Percentiles rank a stretch among this genome's conserved stretches.
phyloP scores from a whole-genome alignment of 176 grass and related monocot genomes.

The Guadua angustifolia region DNA sequence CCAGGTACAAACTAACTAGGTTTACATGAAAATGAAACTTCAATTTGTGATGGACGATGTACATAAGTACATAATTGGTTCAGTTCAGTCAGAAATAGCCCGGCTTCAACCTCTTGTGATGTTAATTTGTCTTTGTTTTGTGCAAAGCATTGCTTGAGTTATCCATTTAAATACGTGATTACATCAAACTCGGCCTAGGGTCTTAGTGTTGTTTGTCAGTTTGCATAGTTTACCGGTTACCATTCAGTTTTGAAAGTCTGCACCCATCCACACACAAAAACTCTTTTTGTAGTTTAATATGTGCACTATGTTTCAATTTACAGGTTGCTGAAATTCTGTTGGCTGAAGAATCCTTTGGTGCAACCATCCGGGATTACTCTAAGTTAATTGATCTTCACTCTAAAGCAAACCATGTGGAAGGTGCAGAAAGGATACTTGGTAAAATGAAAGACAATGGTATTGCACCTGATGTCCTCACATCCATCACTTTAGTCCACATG shows the following conservation, averaged over 20 bases:
- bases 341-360: constrained; percentile 67
- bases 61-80: not conserved
- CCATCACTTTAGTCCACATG: constrained; percentile 76
- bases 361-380: constrained; percentile 74
- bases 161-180: constrained; percentile 19
- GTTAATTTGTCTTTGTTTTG: not conserved
- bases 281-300: constrained; percentile 23
- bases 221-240: not conserved
- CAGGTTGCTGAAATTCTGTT: constrained; percentile 75
- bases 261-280: constrained; percentile 2
- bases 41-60: not conserved
- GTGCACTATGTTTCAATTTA: constrained; percentile 46
- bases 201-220: not conserved
- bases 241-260: constrained; percentile 23
- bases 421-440: constrained; percentile 72
- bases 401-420: constrained; percentile 58
- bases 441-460: constrained; percentile 74
- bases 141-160: not conserved
- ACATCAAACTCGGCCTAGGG: not conserved
- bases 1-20: not conserved
- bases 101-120: not conserved
- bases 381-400: constrained; percentile 72
- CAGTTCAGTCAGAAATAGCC: not conserved
- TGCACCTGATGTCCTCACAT: constrained; percentile 63
- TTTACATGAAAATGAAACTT: constrained; percentile 30